phyloP scores from a whole-genome alignment of 768 basidiomycete species.

The Tulasnella sp. region DNA sequence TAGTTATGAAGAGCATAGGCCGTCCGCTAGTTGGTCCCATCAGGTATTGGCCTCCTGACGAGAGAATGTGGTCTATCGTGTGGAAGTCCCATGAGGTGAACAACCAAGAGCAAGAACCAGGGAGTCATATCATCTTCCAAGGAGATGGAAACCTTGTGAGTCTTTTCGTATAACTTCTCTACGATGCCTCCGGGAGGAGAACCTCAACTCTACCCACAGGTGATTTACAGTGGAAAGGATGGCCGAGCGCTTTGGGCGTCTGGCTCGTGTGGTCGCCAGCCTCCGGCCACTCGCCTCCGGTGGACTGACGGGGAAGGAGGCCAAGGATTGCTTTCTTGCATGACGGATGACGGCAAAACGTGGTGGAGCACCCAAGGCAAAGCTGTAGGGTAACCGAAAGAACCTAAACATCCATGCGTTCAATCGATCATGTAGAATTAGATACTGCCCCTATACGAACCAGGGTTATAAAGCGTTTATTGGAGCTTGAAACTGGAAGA shows the following conservation, averaged over 20 bases:
- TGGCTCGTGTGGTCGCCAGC: conserved; percentile 6
- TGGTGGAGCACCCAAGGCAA: conserved; percentile 21
- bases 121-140: conserved; percentile 29
- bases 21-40: conserved; percentile 23
- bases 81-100: conserved; percentile 29
- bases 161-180: not conserved
- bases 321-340: not conserved
- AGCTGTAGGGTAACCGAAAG: not conserved
- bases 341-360: not conserved
- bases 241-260: conserved; percentile 8
- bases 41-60: conserved; percentile 25
- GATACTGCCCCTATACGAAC: not conserved
- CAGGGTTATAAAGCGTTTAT: too few relatives aligned
- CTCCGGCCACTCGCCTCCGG: not conserved
- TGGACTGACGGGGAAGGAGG: not conserved
- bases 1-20: conserved; percentile 24
- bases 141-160: conserved; percentile 32
- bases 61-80: conserved; percentile 27
- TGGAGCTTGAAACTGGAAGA: too few relatives aligned
- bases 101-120: conserved; percentile 15
- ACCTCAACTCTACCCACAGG: not conserved
- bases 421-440: not conserved
- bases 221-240: conserved; percentile 18
- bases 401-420: too few relatives aligned
- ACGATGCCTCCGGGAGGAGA: not conserved